phyloP scores from a whole-genome alignment of 2,329 filamentous ascomycete species.

The Coleophoma cylindrospora region DNA sequence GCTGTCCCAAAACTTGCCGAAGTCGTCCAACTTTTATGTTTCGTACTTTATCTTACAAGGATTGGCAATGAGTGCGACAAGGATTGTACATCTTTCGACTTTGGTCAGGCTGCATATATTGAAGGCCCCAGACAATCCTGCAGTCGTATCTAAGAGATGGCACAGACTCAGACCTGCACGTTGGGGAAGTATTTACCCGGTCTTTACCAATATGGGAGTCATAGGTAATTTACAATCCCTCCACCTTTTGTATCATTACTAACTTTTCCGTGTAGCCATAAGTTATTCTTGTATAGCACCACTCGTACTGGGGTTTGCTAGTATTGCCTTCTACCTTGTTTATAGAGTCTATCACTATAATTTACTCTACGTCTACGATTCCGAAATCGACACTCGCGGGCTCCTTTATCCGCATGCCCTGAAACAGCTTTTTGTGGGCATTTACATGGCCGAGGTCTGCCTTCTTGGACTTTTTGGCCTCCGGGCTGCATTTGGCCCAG shows the following conservation, averaged over 20 bases:
- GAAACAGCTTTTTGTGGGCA: conserved; percentile 57
- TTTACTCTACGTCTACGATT: conserved; percentile 57
- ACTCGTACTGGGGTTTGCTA: conserved; percentile 59
- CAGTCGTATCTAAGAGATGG: conserved; percentile 54
- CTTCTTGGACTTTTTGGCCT: conserved; percentile 60
- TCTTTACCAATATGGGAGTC: conserved; percentile 48
- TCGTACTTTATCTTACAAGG: conserved; percentile 65
- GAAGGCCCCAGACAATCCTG: conserved; percentile 55
- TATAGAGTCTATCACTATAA: conserved; percentile 64
- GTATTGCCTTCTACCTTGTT: conserved; percentile 56
- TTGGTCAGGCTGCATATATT: conserved; percentile 52
- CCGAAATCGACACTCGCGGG: conserved; percentile 59
- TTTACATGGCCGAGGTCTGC: conserved; percentile 58
- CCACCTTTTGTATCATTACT: not conserved
- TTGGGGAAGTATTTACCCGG: conserved; percentile 55
- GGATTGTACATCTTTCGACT: conserved; percentile 53
- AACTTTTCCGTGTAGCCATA: conserved; percentile 39
- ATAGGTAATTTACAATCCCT: conserved; percentile 36
- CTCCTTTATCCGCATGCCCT: conserved; percentile 58
- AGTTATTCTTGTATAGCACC: conserved; percentile 63
- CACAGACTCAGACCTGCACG: conserved; percentile 44
- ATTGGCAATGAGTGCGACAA: conserved; percentile 53
- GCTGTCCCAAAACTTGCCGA: conserved; percentile 52
- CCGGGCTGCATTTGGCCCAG: conserved; percentile 43
- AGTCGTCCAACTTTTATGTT: conserved; percentile 63